Conservation (phyloP, 2,329 filamentous ascomycete species). For the Aspergillus clavatus region DNA sequence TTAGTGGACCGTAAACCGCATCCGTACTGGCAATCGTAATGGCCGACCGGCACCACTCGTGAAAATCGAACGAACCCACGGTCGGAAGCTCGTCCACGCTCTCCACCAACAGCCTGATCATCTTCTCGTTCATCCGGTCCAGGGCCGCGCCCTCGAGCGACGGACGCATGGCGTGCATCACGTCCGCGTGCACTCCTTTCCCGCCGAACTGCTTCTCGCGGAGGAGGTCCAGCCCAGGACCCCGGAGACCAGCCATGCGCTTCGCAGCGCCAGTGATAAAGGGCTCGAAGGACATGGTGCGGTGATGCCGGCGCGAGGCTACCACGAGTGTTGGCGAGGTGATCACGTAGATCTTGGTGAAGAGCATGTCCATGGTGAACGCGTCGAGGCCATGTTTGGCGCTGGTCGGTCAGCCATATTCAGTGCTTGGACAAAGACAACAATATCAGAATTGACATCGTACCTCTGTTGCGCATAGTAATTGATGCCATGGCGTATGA, state of each 20-base stretch:
- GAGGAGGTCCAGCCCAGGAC: slow-evolving; percentile 16
- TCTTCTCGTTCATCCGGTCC: slow-evolving; percentile 24
- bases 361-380: slow-evolving; percentile 22
- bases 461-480: slow-evolving; percentile 22
- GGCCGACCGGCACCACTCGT: slow-evolving; percentile 22
- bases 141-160: slow-evolving; percentile 18
- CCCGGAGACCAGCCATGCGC: slow-evolving; percentile 17
- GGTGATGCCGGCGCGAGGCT: slow-evolving; percentile 20
- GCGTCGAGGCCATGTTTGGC: slow-evolving; percentile 14
- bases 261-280: slow-evolving; percentile 14
- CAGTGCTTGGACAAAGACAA: not conserved
- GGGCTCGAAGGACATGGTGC: slow-evolving; percentile 22
- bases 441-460: not conserved
- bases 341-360: slow-evolving; percentile 24
- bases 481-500: slow-evolving; percentile 19
- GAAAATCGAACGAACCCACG: slow-evolving; percentile 18
- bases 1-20: slow-evolving; percentile 25
- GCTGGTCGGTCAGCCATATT: slow-evolving; percentile 8
- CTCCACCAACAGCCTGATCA: slow-evolving; percentile 14
- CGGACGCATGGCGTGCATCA: slow-evolving; percentile 23
- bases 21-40: slow-evolving; percentile 27
- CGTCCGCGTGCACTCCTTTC: slow-evolving; percentile 10
- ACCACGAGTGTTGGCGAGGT: slow-evolving; percentile 21
- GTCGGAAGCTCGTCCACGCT: slow-evolving; percentile 16
- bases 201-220: slow-evolving; percentile 18